phyloP scores from a whole-genome alignment of 2,329 filamentous ascomycete species.

The Alternaria angustiovoidea region DNA sequence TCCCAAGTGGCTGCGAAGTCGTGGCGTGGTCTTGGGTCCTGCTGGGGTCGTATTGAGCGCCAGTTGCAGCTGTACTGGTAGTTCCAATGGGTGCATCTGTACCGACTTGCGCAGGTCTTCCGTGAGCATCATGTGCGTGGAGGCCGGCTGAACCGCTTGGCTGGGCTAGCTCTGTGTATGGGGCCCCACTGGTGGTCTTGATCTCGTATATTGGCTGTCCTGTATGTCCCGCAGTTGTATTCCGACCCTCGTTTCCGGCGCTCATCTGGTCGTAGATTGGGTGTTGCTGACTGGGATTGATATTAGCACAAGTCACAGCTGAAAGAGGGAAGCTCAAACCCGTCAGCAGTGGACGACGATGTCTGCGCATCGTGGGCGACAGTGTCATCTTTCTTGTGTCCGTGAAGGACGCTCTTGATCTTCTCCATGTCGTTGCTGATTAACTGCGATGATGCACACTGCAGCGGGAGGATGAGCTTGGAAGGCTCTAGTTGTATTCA shows the following conservation, averaged over 20 bases:
- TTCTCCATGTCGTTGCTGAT: slow-evolving; percentile 51
- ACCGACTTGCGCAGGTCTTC: slow-evolving; percentile 11
- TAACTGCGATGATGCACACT: slow-evolving; percentile 11
- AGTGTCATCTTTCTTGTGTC: slow-evolving; percentile 46
- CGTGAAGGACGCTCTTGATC: slow-evolving; percentile 53
- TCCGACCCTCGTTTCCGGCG: slow-evolving; percentile 18
- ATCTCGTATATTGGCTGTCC: slow-evolving; percentile 11
- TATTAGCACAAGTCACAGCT: slow-evolving; percentile 6
- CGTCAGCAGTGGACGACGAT: slow-evolving; percentile 23
- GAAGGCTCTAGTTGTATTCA: slow-evolving; percentile 7
- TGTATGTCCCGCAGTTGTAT: slow-evolving; percentile 5
- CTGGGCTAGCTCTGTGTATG: slow-evolving; percentile 21
- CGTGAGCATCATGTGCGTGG: slow-evolving; percentile 10
- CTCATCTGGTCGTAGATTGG: slow-evolving; percentile 44
- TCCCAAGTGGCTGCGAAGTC: slow-evolving; percentile 5
- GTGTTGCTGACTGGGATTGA: slow-evolving; percentile 15
- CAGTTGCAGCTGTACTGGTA: background rate
- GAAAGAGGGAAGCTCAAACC: slow-evolving; percentile 10
- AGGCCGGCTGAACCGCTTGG: slow-evolving; percentile 10
- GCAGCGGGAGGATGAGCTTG: slow-evolving; percentile 11
- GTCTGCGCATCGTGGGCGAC: slow-evolving; percentile 25
- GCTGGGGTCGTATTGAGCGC: background rate
- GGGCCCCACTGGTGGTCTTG: slow-evolving; percentile 19
- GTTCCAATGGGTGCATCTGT: slow-evolving; percentile 15
- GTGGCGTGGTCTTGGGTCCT: background rate